phyloP scores from a whole-genome alignment of 139 green algal genomes.

The Micractinium conductrix region DNA sequence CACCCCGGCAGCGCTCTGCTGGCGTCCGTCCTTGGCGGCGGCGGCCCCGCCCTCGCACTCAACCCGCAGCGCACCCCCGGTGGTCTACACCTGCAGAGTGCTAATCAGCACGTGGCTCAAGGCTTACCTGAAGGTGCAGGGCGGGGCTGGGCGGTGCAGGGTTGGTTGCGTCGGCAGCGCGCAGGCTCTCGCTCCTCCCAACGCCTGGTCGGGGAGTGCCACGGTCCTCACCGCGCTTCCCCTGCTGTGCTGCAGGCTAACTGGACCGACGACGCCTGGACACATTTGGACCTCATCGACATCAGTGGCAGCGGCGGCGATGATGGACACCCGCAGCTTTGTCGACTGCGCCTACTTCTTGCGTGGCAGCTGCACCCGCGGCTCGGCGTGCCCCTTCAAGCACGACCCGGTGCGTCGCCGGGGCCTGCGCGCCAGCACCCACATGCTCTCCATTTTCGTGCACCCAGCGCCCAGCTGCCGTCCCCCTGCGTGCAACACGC shows the following conservation, averaged over 20 bases:
- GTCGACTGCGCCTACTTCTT: slow-evolving; percentile 38
- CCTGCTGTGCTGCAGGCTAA: not conserved
- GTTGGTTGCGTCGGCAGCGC: not conserved
- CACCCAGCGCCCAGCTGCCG: too few relatives aligned
- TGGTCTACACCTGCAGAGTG: slow-evolving; percentile 20
- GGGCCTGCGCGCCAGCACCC: not conserved
- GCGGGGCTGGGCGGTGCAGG: not conserved
- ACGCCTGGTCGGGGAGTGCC: not conserved
- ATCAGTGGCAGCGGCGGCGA: not conserved
- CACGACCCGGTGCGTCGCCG: slow-evolving; percentile 27
- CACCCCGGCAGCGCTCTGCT: not conserved
- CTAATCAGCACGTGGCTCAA: not conserved
- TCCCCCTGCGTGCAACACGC: too few relatives aligned
- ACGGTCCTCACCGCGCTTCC: not conserved
- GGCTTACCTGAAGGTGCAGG: slow-evolving; percentile 13
- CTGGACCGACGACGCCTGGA: not conserved
- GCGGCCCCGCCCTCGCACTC: not conserved
- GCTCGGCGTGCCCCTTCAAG: slow-evolving; percentile 33
- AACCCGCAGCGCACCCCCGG: slow-evolving; percentile 6
- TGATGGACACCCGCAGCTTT: slow-evolving; percentile 17
- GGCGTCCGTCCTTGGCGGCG: not conserved
- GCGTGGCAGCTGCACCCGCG: slow-evolving; percentile 33
- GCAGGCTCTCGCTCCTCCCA: not conserved
- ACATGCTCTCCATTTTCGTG: too few relatives aligned
- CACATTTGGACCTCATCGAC: not conserved